Percentiles rank a stretch among this genome's conserved stretches.
These are phyloP conservation scores for Fallopia convolvulus DNA, from an alignment of 148 eudicot species.

Conservation along the genomic window DNA sequence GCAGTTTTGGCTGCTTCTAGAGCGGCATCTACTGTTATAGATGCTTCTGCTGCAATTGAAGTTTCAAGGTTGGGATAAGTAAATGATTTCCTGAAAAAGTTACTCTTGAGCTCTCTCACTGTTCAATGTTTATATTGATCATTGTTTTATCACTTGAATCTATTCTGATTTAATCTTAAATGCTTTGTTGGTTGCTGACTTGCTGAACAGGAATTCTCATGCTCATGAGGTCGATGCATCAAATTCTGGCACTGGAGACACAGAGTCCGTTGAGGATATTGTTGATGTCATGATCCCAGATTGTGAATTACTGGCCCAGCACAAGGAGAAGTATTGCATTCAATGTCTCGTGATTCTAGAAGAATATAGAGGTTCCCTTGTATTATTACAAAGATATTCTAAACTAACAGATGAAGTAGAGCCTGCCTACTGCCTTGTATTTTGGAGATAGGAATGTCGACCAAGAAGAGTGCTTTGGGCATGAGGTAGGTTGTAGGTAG, in stretches of 20 bases:
- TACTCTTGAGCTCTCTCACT: background rate
- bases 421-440: too few species aligned
- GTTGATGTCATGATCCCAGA: slow-evolving; percentile 63
- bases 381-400: too few species aligned
- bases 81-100: background rate
- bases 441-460: too few species aligned
- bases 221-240: slow-evolving; percentile 26
- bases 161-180: slow-evolving; percentile 12
- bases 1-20: slow-evolving; percentile 81
- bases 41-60: slow-evolving; percentile 79
- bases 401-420: too few species aligned
- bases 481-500: too few species aligned
- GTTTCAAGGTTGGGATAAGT: slow-evolving; percentile 54
- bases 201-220: slow-evolving; percentile 38
- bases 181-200: slow-evolving; percentile 11
- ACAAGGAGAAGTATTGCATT: slow-evolving; percentile 76
- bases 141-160: background rate
- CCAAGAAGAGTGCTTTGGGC: too few species aligned
- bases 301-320: slow-evolving; percentile 45
- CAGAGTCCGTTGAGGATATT: slow-evolving; percentile 46
- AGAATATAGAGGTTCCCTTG: too few species aligned
- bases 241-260: slow-evolving; percentile 31
- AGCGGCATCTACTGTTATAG: slow-evolving; percentile 88
- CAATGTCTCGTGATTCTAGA: slow-evolving; percentile 85
- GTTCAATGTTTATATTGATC: background rate